Evolutionary conservation across 352 stramenopile species (phyloP), one percentile per base, ranked within the genome.

Genomic region (Elongisporangium anandrum): DNA sequence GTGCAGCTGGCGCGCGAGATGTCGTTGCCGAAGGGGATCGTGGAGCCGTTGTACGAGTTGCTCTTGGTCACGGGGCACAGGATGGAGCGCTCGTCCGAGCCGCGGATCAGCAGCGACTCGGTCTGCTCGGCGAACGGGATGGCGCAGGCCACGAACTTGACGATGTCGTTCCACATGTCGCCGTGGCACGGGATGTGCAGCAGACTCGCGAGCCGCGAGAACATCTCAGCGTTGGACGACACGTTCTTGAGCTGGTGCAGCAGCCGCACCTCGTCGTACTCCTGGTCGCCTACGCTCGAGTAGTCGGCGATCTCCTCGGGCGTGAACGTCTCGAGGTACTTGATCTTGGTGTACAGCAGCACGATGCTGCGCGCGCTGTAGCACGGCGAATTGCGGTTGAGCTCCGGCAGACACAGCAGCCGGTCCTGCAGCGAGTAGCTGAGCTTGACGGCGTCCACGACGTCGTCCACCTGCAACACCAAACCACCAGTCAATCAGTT

Each of bases 31-130:
- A 67, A 77, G 13, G 79, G 73, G 15, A 95, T 71, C n/a, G 87
- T 94, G 19, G 87, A 92, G 56, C 77, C 82, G 62, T 93, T 81
- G 60, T 96, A 96, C 55, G 91, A 96, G 77, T 96, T 96, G n/a
- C 82, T 91, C 66, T 93, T 90, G 45, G 73, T 70, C 3, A 61
- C 60, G n/a, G 82, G 68, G 59, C 79, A 90, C 6, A 96, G 54
- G 29, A 88, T 60, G 22, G 87, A 92, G 22, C 88, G 83, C 59
- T 96, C 88, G 63, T 96, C 88, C 51, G 86, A 95, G 23, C 88
- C 88, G 23, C 81, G 84, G 22, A 92, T 71, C 34, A 96, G 65
- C 34, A 95, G 63, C 49, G 84, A 87, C 73, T 94, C 87, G 48
- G 87, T 95, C 59, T 88, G 85, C 60, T 94, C 82, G 9, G 85